Evolutionary conservation across 139 green algal genomes (phyloP), one percentile per base, ranked within the genome.

Genomic region (Diplosphaera chodatii): DNA sequence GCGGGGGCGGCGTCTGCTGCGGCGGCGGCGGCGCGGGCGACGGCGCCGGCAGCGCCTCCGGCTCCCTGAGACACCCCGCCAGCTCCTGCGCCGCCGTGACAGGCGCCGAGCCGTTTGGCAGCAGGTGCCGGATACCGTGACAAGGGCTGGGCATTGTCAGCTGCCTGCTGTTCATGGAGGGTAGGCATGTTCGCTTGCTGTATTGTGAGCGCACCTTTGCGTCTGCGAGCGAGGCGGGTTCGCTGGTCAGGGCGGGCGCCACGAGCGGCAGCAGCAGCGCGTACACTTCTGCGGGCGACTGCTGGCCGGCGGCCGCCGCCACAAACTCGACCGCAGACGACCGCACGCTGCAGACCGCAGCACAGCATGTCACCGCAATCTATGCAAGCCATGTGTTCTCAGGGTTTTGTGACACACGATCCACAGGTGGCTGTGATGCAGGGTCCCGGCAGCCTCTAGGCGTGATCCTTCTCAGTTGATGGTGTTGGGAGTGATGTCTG

Each of bases 271-370:
- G 64, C 76, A 96, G 77, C 73, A 85, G 79, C 15, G 89, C 83
- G 40, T 90, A 85, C n/a, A 84, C 76, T 34, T 96, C 92, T 15
- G 85, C 86, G 0, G 79, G 69, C 0, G 78, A 68, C 32, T 97
- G 78, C 56, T 31, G 64, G 10, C 65, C 21, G 0, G 85, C 90
- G 13, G 87, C 83, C 1, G 86, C 85, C 10, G 88, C 74, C 23
- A 91, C 63, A 64, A 96, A 89, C 0, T 74, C 69, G 6, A 93
- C 80, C 16, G 84, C 91, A 4, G 76, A 81, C 18, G 75, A 63
- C 0, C 90, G 66, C 41, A 97, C 87, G 1, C 80, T 78, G 48
- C 48, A 59, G 37, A 20, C 8, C 10, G 37, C 6, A 6, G 10
- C 37, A 48, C 37, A 10, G 37, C 37, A 6, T 10, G 37, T n/a